These are phyloP conservation scores for Argentina anserina DNA, from an alignment of 306 rosid genomes.

Conservation along the genomic window DNA sequence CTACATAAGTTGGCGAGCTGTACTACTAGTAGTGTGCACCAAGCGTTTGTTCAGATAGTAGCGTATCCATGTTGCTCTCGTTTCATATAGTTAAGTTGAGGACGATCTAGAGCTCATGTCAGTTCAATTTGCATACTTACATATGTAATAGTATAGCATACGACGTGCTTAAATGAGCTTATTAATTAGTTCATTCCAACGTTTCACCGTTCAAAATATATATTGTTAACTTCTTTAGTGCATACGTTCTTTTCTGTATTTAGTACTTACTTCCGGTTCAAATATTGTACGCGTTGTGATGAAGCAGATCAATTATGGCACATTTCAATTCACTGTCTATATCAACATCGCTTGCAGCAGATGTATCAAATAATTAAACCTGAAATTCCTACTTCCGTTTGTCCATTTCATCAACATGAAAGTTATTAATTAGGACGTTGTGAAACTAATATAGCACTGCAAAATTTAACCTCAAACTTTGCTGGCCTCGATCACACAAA, in stretches of 20 bases:
- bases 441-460: background rate
- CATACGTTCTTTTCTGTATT: background rate
- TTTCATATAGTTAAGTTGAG: background rate
- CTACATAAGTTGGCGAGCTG: background rate
- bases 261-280: background rate
- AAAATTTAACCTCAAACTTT: too few relatives aligned
- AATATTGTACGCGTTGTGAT: background rate
- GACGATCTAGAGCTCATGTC: background rate
- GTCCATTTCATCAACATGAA: background rate
- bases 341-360: background rate
- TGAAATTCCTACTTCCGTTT: background rate
- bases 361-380: background rate
- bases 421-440: background rate
- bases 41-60: background rate
- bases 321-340: background rate
- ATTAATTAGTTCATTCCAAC: too few relatives aligned
- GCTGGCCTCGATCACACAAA: too few relatives aligned
- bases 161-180: too few relatives aligned
- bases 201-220: background rate
- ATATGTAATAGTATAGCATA: too few relatives aligned
- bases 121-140: too few relatives aligned
- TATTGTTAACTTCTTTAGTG: background rate
- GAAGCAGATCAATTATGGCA: background rate
- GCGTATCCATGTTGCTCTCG: background rate
- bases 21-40: too few relatives aligned